Evolutionary conservation across 495 filamentous ascomycete genomes (phyloP).

Genomic region (Aspergillus nanangensis): DNA sequence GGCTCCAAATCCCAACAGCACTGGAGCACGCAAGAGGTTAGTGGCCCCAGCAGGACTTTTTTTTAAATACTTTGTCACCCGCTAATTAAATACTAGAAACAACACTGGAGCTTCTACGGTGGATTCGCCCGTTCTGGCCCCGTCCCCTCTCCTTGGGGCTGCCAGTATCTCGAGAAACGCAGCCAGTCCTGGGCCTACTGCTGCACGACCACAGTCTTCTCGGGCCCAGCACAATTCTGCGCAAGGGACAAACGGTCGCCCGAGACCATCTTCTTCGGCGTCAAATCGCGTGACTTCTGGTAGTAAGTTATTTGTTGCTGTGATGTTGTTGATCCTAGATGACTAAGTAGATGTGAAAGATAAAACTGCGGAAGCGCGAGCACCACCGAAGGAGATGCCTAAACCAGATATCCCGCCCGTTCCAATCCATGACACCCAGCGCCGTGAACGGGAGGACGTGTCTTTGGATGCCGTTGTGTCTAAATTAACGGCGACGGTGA

Average conservation of each 20-base stretch:
- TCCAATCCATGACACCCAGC: constrained; percentile 21
- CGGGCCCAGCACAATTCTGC: constrained; percentile 66
- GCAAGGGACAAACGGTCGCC: constrained; percentile 50
- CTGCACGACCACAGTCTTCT: constrained; percentile 54
- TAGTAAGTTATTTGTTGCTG: constrained; percentile 17
- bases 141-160: constrained; percentile 65
- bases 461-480: constrained; percentile 23
- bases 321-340: constrained; percentile 2
- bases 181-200: constrained; percentile 39
- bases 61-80: too few relatives aligned
- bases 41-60: constrained; percentile 17
- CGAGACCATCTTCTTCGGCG: constrained; percentile 56
- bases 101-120: constrained; percentile 44
- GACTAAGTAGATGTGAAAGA: too few relatives aligned
- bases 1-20: constrained; percentile 52
- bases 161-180: constrained; percentile 48
- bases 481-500: constrained; percentile 27
- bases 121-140: constrained; percentile 64
- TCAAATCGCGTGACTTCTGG: constrained; percentile 42
- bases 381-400: constrained; percentile 25
- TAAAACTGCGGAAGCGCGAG: constrained; percentile 33
- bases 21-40: constrained; percentile 67
- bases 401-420: constrained; percentile 22
- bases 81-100: constrained; percentile 34
- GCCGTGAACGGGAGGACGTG: constrained; percentile 20